A percentile compares a stretch with the other conserved stretches of the same genome.
Evolutionary conservation across 139 green algal species (phyloP).

Genomic region (Micromonas commoda): DNA sequence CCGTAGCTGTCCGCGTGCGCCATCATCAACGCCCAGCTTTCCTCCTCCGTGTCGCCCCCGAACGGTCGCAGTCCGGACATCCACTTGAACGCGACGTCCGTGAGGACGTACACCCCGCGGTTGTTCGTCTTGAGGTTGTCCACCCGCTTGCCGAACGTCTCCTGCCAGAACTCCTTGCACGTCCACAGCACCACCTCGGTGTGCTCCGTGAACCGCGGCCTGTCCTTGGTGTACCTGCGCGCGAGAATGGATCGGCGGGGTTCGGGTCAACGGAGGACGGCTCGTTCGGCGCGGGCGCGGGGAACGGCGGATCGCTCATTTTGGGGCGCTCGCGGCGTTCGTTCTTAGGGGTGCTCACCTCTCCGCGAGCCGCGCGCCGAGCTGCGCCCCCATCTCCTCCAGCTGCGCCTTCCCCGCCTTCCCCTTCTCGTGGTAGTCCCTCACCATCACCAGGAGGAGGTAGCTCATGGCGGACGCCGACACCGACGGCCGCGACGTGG

Average conservation of each 20-base stretch:
- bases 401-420: background rate
- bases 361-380: background rate
- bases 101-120: slow-evolving; percentile 9
- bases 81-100: background rate
- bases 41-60: background rate
- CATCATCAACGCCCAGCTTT: background rate
- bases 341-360: background rate
- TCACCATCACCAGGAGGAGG: background rate
- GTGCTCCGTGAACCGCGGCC: background rate
- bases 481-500: too few species aligned
- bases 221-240: background rate
- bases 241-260: background rate
- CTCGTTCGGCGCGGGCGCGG: too few species aligned
- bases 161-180: slow-evolving; percentile 25
- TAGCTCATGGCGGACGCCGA: too few species aligned
- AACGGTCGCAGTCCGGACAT: background rate
- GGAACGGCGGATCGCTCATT: too few species aligned
- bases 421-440: background rate
- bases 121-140: slow-evolving; percentile 23
- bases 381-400: background rate
- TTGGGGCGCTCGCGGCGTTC: too few species aligned
- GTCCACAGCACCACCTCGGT: background rate
- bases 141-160: background rate
- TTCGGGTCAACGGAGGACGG: background rate
- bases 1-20: background rate